Conservation (phyloP, 73 alveolate genomes). For the Loxodes magnus region DNA sequence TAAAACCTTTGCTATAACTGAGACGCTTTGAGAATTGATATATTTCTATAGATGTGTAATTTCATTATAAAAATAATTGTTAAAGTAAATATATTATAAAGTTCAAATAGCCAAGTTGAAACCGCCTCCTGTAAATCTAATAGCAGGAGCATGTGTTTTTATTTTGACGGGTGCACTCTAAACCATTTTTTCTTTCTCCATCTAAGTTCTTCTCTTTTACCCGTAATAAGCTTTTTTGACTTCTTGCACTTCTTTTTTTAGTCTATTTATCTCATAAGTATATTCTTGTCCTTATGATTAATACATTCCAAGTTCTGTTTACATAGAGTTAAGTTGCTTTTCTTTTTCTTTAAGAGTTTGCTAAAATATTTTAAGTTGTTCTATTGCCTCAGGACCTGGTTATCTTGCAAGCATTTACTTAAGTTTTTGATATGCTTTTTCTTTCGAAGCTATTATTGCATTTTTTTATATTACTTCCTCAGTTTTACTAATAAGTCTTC, state of each 20-base stretch:
- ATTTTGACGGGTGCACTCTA: constrained; percentile 40
- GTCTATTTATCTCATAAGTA: constrained; percentile 83
- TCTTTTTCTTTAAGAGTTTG: constrained; percentile 75
- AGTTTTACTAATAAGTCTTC: constrained; percentile 81
- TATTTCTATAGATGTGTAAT: too few species aligned
- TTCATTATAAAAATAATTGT: too few species aligned
- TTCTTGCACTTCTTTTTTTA: constrained; percentile 77
- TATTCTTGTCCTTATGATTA: constrained; percentile 81
- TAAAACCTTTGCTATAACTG: too few species aligned
- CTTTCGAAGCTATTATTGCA: constrained; percentile 64
- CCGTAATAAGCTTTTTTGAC: constrained; percentile 70
- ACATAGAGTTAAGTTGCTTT: constrained; percentile 84
- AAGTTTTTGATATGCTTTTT: constrained; percentile 66
- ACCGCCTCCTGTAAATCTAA: constrained; percentile 84
- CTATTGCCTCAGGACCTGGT: constrained; percentile 89
- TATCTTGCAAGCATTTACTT: constrained; percentile 75
- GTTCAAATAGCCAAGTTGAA: constrained; percentile 45
- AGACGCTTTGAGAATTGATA: too few species aligned
- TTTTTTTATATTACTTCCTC: constrained; percentile 87
- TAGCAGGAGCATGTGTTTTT: constrained; percentile 56
- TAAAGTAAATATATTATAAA: too few species aligned
- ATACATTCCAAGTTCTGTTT: constrained; percentile 84
- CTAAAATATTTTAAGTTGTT: constrained; percentile 62
- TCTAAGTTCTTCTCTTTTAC: constrained; percentile 69
- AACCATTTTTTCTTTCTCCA: constrained; percentile 53